Conservation (phyloP, 2,329 filamentous ascomycete genomes). For the Zarea fungicola region DNA sequence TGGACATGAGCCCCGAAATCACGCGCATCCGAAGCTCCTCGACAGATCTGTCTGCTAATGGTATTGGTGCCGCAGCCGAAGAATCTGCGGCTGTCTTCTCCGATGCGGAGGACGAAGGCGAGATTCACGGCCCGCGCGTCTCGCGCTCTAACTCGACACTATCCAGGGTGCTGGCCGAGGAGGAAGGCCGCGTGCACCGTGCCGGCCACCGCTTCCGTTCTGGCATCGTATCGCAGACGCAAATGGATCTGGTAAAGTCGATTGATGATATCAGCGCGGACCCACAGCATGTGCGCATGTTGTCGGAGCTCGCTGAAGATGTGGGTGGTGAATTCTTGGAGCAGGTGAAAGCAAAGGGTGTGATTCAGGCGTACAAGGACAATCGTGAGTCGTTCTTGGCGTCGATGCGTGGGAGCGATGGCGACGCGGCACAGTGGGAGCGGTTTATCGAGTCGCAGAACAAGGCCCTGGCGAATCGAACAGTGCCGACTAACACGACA, state of each 20-base stretch:
- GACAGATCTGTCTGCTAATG: background rate
- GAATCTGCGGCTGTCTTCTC: constrained; percentile 39
- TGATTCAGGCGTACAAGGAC: constrained; percentile 57
- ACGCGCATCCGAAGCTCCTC: constrained; percentile 7
- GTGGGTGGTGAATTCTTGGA: constrained; percentile 55
- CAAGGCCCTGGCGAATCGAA: constrained; percentile 52
- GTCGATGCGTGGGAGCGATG: constrained; percentile 54
- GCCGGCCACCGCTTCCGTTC: constrained; percentile 53
- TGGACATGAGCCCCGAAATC: too few species aligned
- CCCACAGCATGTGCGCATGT: constrained; percentile 44
- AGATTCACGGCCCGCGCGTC: constrained; percentile 36
- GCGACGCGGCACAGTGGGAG: constrained; percentile 52
- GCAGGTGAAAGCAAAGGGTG: constrained; percentile 52
- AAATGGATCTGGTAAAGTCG: constrained; percentile 44
- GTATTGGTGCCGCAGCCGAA: constrained; percentile 23
- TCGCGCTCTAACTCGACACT: constrained; percentile 50
- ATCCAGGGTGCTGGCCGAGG: constrained; percentile 49
- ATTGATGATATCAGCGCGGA: constrained; percentile 47
- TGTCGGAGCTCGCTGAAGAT: constrained; percentile 60
- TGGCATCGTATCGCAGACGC: constrained; percentile 46
- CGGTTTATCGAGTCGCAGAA: constrained; percentile 57
- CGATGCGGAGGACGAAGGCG: constrained; percentile 46
- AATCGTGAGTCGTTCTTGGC: constrained; percentile 46
- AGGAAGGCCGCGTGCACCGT: constrained; percentile 52
- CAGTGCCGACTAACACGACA: too few species aligned